Percentiles rank a stretch among this genome's conserved stretches.
phyloP scores from a whole-genome alignment of 2,329 filamentous ascomycete genomes.

The Fusarium luffae region DNA sequence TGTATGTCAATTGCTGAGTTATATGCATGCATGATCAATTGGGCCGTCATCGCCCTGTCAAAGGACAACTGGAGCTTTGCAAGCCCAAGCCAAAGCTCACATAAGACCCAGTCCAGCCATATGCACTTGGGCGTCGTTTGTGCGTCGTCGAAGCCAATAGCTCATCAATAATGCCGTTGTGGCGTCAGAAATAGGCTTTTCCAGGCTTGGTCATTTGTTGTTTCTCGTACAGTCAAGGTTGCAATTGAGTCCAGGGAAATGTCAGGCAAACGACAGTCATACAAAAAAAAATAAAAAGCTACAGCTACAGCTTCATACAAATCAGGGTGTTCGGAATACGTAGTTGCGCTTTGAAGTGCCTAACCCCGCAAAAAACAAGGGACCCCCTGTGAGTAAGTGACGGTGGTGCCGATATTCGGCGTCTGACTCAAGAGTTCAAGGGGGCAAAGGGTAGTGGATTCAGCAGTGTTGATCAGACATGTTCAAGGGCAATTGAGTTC shows the following conservation, averaged over 20 bases:
- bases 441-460: constrained; percentile 4
- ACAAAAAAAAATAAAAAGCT: background rate
- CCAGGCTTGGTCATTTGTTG: background rate
- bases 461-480: constrained; percentile 8
- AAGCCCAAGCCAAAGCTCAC: background rate
- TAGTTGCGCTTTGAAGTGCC: background rate
- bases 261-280: background rate
- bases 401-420: constrained; percentile 5
- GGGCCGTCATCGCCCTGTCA: no score
- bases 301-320: background rate
- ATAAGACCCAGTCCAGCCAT: background rate
- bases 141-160: background rate
- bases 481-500: constrained; percentile 3
- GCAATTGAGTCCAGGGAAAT: background rate
- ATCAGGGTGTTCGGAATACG: background rate
- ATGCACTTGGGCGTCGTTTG: background rate
- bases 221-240: background rate
- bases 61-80: background rate
- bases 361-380: constrained; percentile 17
- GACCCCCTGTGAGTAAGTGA: constrained; percentile 5
- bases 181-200: background rate
- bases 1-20: rapidly evolving
- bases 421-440: constrained; percentile 4
- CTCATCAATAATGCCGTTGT: background rate
- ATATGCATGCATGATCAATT: rapidly evolving